These are phyloP conservation scores for Dictyostelium citrinum DNA, from an alignment of 78 protist genomes.

Conservation along the genomic window DNA sequence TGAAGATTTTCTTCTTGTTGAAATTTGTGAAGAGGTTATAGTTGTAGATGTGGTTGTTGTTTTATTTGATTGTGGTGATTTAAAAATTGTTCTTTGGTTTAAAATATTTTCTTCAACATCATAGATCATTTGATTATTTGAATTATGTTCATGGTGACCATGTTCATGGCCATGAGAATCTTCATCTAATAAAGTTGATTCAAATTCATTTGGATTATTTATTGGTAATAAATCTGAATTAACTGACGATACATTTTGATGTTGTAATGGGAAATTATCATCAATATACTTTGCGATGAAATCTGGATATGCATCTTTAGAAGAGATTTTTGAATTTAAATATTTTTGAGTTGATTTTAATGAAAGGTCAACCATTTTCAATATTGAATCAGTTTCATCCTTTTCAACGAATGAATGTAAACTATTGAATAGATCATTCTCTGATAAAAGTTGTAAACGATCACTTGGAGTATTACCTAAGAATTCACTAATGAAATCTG, in stretches of 20 bases:
- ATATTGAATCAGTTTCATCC: conserved; percentile 62
- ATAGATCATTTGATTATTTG: background rate
- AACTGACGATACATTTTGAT: background rate
- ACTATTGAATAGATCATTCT: conserved; percentile 42
- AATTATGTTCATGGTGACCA: conserved; percentile 10
- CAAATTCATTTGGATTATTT: conserved; percentile 3
- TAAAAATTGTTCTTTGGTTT: background rate
- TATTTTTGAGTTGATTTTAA: background rate
- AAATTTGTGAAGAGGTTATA: background rate
- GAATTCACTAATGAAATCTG: conserved; percentile 54
- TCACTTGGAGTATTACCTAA: conserved; percentile 48
- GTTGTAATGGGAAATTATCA: conserved; percentile 35
- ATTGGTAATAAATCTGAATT: background rate
- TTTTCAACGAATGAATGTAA: conserved; percentile 77
- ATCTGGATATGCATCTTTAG: conserved; percentile 21
- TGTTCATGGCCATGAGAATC: conserved; percentile 41
- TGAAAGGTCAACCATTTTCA: conserved; percentile 27
- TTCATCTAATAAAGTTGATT: background rate
- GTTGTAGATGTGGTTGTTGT: conserved; percentile 3
- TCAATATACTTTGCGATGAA: background rate
- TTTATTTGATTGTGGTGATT: background rate
- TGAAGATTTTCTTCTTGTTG: background rate
- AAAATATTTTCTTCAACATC: background rate
- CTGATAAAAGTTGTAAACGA: conserved; percentile 40
- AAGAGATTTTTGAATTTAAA: background rate